phyloP scores from a whole-genome alignment of 2,329 filamentous ascomycete species.

The Cercospora janseana region DNA sequence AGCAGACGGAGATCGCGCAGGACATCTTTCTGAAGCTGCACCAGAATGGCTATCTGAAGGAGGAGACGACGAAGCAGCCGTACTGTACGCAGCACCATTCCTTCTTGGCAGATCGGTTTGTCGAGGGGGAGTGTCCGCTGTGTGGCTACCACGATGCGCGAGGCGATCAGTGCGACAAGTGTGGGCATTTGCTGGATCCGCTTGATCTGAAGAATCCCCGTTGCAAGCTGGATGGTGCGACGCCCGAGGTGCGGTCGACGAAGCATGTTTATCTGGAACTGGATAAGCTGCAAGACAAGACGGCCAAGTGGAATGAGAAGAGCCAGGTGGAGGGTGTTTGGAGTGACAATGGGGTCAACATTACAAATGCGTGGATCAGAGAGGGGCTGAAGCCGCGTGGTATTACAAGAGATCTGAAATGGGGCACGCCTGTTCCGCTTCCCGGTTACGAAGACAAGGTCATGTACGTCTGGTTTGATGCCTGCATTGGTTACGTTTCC shows the following conservation, averaged over 20 bases:
- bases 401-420: constrained; percentile 89
- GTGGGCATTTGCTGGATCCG: constrained; percentile 49
- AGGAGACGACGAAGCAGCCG: constrained; percentile 82
- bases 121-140: constrained; percentile 74
- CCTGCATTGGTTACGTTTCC: constrained; percentile 91
- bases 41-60: constrained; percentile 83
- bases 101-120: constrained; percentile 82
- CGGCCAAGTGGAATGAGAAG: constrained; percentile 74
- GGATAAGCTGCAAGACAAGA: constrained; percentile 74
- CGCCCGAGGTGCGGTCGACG: constrained; percentile 74
- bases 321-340: constrained; percentile 72
- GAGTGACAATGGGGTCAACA: constrained; percentile 71
- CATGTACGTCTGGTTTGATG: constrained; percentile 91
- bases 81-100: constrained; percentile 67
- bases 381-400: constrained; percentile 82
- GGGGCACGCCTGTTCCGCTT: constrained; percentile 68
- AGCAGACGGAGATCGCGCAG: constrained; percentile 92
- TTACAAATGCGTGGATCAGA: constrained; percentile 77
- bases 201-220: constrained; percentile 71
- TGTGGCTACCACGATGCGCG: constrained; percentile 58
- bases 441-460: constrained; percentile 71
- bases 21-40: constrained; percentile 84
- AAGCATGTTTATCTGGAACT: constrained; percentile 89
- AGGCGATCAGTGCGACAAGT: constrained; percentile 56
- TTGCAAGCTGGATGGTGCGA: constrained; percentile 86